These are phyloP conservation scores for Hanseniaspora vineae DNA, from an alignment of 805 yeast genomes.

Conservation along the genomic window DNA sequence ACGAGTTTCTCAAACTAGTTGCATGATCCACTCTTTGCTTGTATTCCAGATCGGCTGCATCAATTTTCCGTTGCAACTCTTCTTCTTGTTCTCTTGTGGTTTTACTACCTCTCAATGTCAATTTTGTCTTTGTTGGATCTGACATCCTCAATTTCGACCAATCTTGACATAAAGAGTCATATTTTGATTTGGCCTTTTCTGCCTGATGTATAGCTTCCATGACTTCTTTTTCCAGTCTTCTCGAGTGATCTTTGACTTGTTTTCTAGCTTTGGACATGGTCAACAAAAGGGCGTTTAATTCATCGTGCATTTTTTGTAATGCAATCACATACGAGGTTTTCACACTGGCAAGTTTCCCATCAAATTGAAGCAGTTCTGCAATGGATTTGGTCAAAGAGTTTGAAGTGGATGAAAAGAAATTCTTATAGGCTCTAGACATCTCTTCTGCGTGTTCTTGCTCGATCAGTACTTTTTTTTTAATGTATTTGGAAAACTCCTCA, in stretches of 20 bases:
- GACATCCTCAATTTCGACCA: constrained; percentile 67
- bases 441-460: constrained; percentile 74
- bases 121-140: constrained; percentile 76
- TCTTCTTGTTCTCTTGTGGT: constrained; percentile 81
- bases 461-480: constrained; percentile 62
- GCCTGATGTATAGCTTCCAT: constrained; percentile 70
- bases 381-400: constrained; percentile 53
- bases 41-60: constrained; percentile 77
- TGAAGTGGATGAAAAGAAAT: constrained; percentile 22
- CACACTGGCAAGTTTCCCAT: constrained; percentile 62
- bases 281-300: constrained; percentile 54
- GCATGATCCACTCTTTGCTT: constrained; percentile 62
- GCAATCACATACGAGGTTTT: constrained; percentile 69
- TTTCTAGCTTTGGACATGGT: constrained; percentile 67
- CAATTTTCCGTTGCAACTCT: constrained; percentile 68
- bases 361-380: constrained; percentile 59
- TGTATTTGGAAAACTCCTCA: constrained; percentile 71
- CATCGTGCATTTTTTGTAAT: constrained; percentile 75
- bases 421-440: constrained; percentile 53
- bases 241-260: constrained; percentile 66
- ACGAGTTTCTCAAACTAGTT: constrained; percentile 59
- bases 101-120: constrained; percentile 67
- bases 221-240: constrained; percentile 73
- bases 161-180: constrained; percentile 72
- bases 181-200: constrained; percentile 74